Evolutionary conservation across 2,329 filamentous ascomycete genomes (phyloP).

Genomic region (Cyphellophora attinorum): DNA sequence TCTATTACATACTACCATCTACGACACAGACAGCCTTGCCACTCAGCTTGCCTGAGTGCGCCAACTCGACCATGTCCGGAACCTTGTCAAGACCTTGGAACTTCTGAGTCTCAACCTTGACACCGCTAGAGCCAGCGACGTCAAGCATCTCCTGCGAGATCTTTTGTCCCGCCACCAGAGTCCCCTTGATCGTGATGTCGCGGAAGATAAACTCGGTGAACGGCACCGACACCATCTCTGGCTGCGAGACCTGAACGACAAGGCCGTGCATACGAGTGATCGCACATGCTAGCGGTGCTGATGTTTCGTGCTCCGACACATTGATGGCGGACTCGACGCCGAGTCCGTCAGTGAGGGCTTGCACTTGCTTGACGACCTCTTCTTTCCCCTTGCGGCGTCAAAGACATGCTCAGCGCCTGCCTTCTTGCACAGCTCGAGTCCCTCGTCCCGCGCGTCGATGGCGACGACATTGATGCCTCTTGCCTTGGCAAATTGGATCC

Average conservation of each 20-base stretch:
- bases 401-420: conserved; percentile 25
- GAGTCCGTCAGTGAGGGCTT: conserved; percentile 36
- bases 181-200: conserved; percentile 42
- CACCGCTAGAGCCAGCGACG: conserved; percentile 35
- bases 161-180: conserved; percentile 31
- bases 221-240: conserved; percentile 25
- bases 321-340: conserved; percentile 46
- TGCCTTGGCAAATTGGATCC: conserved; percentile 31
- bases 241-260: conserved; percentile 51
- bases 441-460: conserved; percentile 32
- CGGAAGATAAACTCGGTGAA: conserved; percentile 43
- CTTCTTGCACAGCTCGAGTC: conserved; percentile 24
- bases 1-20: too few relatives aligned
- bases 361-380: conserved; percentile 37
- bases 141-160: conserved; percentile 40
- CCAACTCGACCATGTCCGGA: conserved; percentile 39
- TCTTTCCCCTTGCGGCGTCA: conserved; percentile 36
- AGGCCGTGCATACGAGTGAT: conserved; percentile 51
- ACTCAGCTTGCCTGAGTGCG: conserved; percentile 43
- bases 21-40: conserved; percentile 34
- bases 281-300: conserved; percentile 43
- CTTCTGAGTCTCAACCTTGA: conserved; percentile 41
- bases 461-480: conserved; percentile 28
- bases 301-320: conserved; percentile 41
- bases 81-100: conserved; percentile 46